These are phyloP conservation scores for Theobroma grandiflorum DNA, from an alignment of 441 rosid species.

Conservation along the genomic window DNA sequence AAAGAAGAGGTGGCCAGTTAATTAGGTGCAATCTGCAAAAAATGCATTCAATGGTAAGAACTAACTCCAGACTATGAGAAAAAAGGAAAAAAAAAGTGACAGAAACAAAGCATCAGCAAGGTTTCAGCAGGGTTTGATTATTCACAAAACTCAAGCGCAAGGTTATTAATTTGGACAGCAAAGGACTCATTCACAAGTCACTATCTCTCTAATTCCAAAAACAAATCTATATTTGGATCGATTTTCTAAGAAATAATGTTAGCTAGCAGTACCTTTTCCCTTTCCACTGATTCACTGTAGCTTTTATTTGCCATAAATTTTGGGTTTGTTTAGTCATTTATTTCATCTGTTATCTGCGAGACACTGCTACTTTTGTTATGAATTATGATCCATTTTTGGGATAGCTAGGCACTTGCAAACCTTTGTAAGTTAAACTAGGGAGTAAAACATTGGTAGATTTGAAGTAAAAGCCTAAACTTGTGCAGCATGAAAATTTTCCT, in stretches of 20 bases:
- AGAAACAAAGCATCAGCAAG: not conserved
- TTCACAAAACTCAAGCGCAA: not conserved
- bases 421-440: too few relatives aligned
- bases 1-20: not conserved
- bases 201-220: constrained; percentile 14
- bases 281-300: not conserved
- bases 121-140: not conserved
- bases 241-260: not conserved
- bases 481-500: too few relatives aligned
- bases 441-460: too few relatives aligned
- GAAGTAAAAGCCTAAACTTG: too few relatives aligned
- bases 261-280: not conserved
- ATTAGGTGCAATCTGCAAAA: not conserved
- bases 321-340: too few relatives aligned
- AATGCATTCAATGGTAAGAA: constrained; percentile 1
- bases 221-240: not conserved
- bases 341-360: not conserved
- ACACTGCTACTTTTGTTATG: too few relatives aligned
- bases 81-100: not conserved
- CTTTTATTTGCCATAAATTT: not conserved
- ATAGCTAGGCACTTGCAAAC: too few relatives aligned
- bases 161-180: constrained; percentile 1
- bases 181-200: constrained; percentile 18
- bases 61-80: not conserved
- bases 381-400: too few relatives aligned